Conservation (phyloP, 805 yeast genomes). For the Alloascoidea hylecoeti region DNA sequence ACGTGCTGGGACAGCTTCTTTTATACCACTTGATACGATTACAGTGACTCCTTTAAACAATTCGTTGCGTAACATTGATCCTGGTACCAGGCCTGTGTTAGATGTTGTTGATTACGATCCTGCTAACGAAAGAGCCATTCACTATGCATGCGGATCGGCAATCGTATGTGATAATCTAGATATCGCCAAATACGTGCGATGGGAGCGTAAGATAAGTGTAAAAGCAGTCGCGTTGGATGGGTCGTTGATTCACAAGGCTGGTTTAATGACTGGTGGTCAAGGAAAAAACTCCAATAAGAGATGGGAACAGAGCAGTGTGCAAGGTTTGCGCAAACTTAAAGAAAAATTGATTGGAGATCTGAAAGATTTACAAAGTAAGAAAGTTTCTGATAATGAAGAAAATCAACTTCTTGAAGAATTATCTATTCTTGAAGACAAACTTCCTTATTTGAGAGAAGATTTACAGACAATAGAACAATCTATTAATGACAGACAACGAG, state of each 20-base stretch:
- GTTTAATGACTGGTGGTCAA: constrained; percentile 87
- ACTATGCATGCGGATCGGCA: constrained; percentile 67
- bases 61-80: constrained; percentile 36
- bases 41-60: constrained; percentile 38
- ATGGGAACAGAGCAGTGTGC: constrained; percentile 16
- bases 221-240: constrained; percentile 79
- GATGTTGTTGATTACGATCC: constrained; percentile 66
- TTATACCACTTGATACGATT: constrained; percentile 78
- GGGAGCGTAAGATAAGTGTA: constrained; percentile 42
- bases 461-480: constrained; percentile 14
- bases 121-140: constrained; percentile 60
- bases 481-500: constrained; percentile 16
- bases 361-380: constrained; percentile 25
- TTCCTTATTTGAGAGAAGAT: constrained; percentile 16
- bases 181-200: constrained; percentile 57
- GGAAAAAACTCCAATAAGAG: constrained; percentile 33
- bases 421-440: constrained; percentile 23
- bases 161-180: constrained; percentile 61
- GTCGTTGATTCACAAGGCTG: constrained; percentile 68
- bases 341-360: constrained; percentile 38
- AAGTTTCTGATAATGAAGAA: constrained; percentile 41
- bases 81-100: constrained; percentile 45
- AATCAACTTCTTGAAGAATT: constrained; percentile 44
- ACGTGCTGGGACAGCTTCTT: constrained; percentile 72
- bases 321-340: constrained; percentile 33